Evolutionary conservation across 2,329 filamentous ascomycete species (phyloP), one percentile per base, ranked within the genome.

Genomic region (Sporothrix schenckii): DNA sequence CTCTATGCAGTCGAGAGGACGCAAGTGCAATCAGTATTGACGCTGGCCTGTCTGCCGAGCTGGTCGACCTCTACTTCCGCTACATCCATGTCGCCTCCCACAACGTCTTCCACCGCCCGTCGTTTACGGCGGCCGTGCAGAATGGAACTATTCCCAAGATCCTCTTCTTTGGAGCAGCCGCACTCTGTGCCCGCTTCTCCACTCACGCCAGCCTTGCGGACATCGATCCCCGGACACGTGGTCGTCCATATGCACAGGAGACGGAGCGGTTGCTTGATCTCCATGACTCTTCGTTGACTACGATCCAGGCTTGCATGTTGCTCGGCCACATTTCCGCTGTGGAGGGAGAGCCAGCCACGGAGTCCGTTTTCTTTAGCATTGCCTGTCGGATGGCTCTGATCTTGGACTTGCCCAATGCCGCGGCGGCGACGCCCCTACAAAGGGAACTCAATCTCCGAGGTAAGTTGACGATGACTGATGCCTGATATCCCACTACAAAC

Each of bases 41-140:
- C 56, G 30, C 30, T 41, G 30, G 41, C 30, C 56, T 60, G 19
- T 41, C 56, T 30, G 56, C 41, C 56, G 60, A 65, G 44, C 44
- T 65, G 60, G 60, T 50, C 4, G 60, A 49, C 14, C 60, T 65
- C 60, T 65, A 65, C 60, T 65, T 65, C 44, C 60, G 60, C 60
- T 49, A 65, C 21, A 65, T 65, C 60, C 60, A 65, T 30, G 44
- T 65, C 6, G 44, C 60, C 2, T 65, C 10, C 49, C 41, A 65
- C 60, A 65, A 65, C 60, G 41, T 65, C 60, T 65, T 65, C 30
- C 60, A 65, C 19, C 60, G 60, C 60, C 60, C 60, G 7, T 65
- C 60, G n/a, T 65, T 65, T 49, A 41, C n/a, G 24, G 19, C 41
- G 21, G 60, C 60, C 24, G 60, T 65, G 44, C 39, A 65, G 44